These are phyloP conservation scores for Seiridium cupressi DNA, from an alignment of 2,329 filamentous ascomycete species.

Conservation along the genomic window DNA sequence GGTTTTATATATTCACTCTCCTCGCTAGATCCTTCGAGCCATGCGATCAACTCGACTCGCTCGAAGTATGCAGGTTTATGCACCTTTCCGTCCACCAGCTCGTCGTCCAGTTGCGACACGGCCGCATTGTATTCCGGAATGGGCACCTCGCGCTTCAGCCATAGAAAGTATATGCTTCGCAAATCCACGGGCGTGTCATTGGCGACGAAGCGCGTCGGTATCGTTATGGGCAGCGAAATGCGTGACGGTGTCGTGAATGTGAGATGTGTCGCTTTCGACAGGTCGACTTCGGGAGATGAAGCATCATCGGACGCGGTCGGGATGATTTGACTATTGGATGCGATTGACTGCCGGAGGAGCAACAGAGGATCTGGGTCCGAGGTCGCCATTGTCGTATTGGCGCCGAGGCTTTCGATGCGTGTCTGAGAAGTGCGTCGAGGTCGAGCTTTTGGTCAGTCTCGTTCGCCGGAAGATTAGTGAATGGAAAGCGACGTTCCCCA, in stretches of 20 bases:
- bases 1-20: conserved; percentile 93
- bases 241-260: conserved; percentile 65
- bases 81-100: conserved; percentile 67
- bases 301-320: conserved; percentile 71
- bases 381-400: conserved; percentile 49
- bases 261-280: conserved; percentile 77
- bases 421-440: neutral
- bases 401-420: neutral
- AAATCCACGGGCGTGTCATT: conserved; percentile 74
- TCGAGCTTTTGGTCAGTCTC: neutral
- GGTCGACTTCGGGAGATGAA: conserved; percentile 57
- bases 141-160: conserved; percentile 86
- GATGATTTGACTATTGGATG: conserved; percentile 65
- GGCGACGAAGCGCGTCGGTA: conserved; percentile 85
- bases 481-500: neutral
- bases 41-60: conserved; percentile 86
- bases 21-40: conserved; percentile 85
- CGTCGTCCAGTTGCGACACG: conserved; percentile 76
- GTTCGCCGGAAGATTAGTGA: neutral
- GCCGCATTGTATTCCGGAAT: conserved; percentile 90
- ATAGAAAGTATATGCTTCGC: conserved; percentile 94
- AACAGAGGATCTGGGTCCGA: conserved; percentile 73
- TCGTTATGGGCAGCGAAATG: conserved; percentile 65
- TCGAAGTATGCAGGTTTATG: conserved; percentile 91
- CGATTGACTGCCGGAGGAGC: conserved; percentile 80